Evolutionary conservation across 441 rosid genomes (phyloP).

Genomic region (Brassica balearica): DNA sequence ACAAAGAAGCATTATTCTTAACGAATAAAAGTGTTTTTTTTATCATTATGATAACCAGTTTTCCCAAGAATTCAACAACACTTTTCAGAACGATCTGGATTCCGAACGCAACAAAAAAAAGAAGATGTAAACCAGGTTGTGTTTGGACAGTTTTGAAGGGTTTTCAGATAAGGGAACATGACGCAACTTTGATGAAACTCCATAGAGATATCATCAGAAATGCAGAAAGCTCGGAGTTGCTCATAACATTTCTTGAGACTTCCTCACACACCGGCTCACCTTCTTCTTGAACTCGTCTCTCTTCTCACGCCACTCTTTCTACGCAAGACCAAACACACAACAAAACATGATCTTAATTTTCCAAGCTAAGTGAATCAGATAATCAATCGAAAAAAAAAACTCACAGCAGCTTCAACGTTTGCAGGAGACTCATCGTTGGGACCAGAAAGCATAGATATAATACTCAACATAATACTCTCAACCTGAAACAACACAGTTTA

Average conservation of each 20-base stretch:
- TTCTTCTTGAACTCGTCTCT: slow-evolving; percentile 61
- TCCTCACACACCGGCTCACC: slow-evolving; percentile 57
- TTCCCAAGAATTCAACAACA: slow-evolving; percentile 3
- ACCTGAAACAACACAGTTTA: slow-evolving; percentile 52
- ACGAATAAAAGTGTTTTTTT: not conserved
- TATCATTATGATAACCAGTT: slow-evolving; percentile 2
- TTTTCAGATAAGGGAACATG: slow-evolving; percentile 2
- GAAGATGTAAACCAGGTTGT: not conserved
- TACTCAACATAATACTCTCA: slow-evolving; percentile 84
- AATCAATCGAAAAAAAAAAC: slow-evolving; percentile 30
- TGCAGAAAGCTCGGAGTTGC: not conserved
- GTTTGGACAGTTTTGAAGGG: not conserved
- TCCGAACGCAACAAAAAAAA: not conserved
- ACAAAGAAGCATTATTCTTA: not conserved
- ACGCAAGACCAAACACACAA: slow-evolving; percentile 20
- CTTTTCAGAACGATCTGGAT: not conserved
- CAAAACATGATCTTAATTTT: not conserved
- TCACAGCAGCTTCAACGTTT: slow-evolving; percentile 87
- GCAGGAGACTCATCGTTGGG: slow-evolving; percentile 93
- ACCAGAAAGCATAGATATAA: slow-evolving; percentile 87
- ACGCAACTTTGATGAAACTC: not conserved
- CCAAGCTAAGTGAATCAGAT: not conserved
- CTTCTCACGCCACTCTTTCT: slow-evolving; percentile 62
- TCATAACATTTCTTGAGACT: slow-evolving; percentile 59
- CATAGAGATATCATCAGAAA: not conserved